phyloP scores from a whole-genome alignment of 768 basidiomycete genomes.

The Cystobasidium ongulense region DNA sequence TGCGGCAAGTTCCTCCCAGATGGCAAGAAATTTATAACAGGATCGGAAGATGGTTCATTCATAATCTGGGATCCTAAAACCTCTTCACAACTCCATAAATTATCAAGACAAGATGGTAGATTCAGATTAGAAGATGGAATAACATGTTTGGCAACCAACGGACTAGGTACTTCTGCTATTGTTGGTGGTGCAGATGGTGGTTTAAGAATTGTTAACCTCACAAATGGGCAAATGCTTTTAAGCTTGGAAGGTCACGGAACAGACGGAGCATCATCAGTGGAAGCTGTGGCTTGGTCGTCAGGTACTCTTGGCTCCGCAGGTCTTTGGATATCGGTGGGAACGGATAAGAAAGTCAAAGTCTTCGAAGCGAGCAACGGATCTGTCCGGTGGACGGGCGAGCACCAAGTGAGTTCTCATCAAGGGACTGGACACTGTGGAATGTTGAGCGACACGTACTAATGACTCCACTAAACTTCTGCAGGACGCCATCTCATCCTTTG shows the following conservation, averaged over 20 bases:
- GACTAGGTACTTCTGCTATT: conserved; percentile 78
- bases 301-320: conserved; percentile 52
- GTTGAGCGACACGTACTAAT: background rate
- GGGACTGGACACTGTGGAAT: background rate
- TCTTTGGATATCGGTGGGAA: conserved; percentile 67
- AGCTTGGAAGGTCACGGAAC: conserved; percentile 67
- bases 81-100: conserved; percentile 66
- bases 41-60: conserved; percentile 68
- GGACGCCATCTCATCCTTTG: conserved; percentile 78
- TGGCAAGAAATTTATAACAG: conserved; percentile 81
- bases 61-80: conserved; percentile 86
- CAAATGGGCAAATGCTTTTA: conserved; percentile 71
- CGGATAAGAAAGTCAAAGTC: conserved; percentile 85
- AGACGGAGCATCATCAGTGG: conserved; percentile 71
- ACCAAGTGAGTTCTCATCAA: conserved; percentile 56
- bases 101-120: conserved; percentile 60
- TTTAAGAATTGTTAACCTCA: conserved; percentile 77
- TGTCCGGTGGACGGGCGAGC: conserved; percentile 68
- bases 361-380: conserved; percentile 89
- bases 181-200: conserved; percentile 78
- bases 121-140: conserved; percentile 70
- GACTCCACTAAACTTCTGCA: conserved; percentile 43
- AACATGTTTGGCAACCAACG: conserved; percentile 75
- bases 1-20: conserved; percentile 88
- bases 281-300: conserved; percentile 75